Conservation (phyloP, 306 rosid genomes). For the Psophocarpus tetragonolobus region DNA sequence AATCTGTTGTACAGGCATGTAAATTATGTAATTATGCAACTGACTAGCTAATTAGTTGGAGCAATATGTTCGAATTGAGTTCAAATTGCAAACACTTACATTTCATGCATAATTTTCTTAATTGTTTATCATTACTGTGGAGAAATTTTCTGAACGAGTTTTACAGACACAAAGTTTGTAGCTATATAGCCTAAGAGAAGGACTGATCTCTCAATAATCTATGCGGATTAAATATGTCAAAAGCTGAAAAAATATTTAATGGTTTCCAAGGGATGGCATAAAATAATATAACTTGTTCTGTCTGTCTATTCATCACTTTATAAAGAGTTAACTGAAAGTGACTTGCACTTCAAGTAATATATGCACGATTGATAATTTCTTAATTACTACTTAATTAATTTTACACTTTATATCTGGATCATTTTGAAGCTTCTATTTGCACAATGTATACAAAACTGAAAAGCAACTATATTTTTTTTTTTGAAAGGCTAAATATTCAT, state of each 20-base stretch:
- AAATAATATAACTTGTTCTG: background rate
- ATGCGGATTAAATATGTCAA: background rate
- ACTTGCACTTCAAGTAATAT: slow-evolving; percentile 25
- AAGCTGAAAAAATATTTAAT: background rate
- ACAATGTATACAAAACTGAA: background rate
- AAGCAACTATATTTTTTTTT: no score
- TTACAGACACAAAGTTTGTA: background rate
- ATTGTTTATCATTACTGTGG: background rate
- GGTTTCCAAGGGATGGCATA: background rate
- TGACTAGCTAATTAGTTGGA: background rate
- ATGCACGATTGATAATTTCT: background rate
- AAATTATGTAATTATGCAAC: background rate
- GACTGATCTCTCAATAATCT: background rate
- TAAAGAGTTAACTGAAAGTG: slow-evolving; percentile 25
- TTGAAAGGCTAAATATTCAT: no score
- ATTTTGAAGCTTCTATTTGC: background rate
- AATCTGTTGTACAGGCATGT: slow-evolving; percentile 4
- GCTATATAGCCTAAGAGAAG: background rate
- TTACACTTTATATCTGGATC: background rate
- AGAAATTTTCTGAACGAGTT: background rate
- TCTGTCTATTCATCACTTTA: background rate
- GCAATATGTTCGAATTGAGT: background rate
- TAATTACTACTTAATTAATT: background rate
- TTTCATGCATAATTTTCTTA: background rate
- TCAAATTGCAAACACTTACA: background rate